Percentiles rank a stretch among this genome's conserved stretches.
phyloP scores from a whole-genome alignment of 1,284 basidiomycete species.

The Leucoagaricus sp. region DNA sequence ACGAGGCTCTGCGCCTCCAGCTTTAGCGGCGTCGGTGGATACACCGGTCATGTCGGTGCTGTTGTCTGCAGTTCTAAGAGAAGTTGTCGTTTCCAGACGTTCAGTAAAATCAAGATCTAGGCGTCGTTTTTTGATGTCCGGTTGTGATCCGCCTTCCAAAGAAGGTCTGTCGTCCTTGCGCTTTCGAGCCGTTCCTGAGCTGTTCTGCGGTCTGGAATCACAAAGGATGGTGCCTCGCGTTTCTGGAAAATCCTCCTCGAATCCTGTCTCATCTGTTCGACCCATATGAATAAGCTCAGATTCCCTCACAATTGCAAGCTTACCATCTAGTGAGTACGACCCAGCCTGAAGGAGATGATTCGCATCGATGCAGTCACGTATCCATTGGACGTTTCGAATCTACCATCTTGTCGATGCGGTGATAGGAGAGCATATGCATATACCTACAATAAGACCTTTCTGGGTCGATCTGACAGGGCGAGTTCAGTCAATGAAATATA shows the following conservation, averaged over 20 bases:
- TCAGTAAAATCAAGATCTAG: background rate
- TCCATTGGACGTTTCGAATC: constrained; percentile 41
- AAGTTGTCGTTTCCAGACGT: background rate
- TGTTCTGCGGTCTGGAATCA: background rate
- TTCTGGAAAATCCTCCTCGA: background rate
- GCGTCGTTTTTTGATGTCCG: constrained; percentile 1
- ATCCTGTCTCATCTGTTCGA: background rate
- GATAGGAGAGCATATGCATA: constrained; percentile 9
- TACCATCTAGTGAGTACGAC: constrained; percentile 50
- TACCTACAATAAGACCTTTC: constrained; percentile 10
- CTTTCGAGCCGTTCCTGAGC: background rate
- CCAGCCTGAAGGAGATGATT: constrained; percentile 44
- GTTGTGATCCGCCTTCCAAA: background rate
- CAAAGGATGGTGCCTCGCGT: too few species aligned
- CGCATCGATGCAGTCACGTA: constrained; percentile 41
- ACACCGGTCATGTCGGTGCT: too few species aligned
- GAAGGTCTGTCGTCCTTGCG: constrained; percentile 1
- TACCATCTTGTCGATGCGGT: background rate
- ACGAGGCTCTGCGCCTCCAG: background rate
- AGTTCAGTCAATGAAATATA: background rate
- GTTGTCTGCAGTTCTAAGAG: background rate
- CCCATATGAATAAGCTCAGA: background rate
- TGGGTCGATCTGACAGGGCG: background rate
- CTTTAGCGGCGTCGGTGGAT: background rate
- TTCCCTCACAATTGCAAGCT: too few species aligned